Evolutionary conservation across 768 basidiomycete species (phyloP), one percentile per base, ranked within the genome.

Genomic region (Rubroboletus pulcherrimus): DNA sequence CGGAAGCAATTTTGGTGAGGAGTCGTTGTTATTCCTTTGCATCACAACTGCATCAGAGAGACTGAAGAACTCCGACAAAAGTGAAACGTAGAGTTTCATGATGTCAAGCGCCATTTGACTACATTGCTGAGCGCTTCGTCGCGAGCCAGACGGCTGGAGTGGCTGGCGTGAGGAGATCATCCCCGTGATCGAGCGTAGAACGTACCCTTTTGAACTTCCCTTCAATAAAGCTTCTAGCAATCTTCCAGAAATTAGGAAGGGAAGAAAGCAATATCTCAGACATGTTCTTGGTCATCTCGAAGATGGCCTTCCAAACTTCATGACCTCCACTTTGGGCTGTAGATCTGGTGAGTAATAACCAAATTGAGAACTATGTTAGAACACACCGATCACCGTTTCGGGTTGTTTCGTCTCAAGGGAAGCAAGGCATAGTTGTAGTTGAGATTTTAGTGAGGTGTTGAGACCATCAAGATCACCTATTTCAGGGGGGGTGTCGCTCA

Each of bases 231-330:
- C 82, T 85, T 70, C 84, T 91, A 2, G 91, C 87, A 46, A 99
- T 90, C 67, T 86, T 89, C 93, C 93, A 96, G 73, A 98, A 98
- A 63, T 82, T 91, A 14, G 96, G 94, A 24, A 99, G 79, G 2
- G 88, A 81, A n/a, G 86, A 77, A 12, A 94, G 71, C 70, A 98
- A 80, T 39, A 82, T 82, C 68, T 98, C 95, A 4, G 92, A 93
- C n/a, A 93, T 69, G 61, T 80, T 85, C 75, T 93, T 94, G 47
- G 93, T 84, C 77, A 98, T 77, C 39, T 85, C 81, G 49, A 84
- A 77, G 29, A 89, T 82, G 2, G 85, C 83, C 62, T 85, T 81
- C 97, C 97, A 99, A 24, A 85, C 82, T 34, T 90, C 83, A 57
- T 87, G 82, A 26, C 86, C 89, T 24, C 80, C 79, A 9, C 84